phyloP scores from a whole-genome alignment of 1,139 yeast species.

The Candida labiduridarum region DNA sequence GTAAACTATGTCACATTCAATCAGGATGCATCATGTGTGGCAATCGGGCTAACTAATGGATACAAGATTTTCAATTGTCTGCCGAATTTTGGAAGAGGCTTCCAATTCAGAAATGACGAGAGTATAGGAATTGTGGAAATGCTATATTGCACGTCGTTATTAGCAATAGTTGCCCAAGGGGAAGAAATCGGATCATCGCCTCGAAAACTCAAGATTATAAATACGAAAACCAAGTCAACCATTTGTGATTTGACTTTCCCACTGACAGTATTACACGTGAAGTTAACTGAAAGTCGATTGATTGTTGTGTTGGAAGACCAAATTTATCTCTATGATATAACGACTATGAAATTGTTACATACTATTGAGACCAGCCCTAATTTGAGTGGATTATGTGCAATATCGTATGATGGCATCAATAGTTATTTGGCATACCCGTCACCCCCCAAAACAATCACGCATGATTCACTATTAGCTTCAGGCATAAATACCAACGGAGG shows the following conservation, averaged over 20 bases:
- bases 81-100: constrained; percentile 80
- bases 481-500: constrained; percentile 53
- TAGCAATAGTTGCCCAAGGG: constrained; percentile 87
- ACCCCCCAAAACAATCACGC: constrained; percentile 58
- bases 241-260: constrained; percentile 92
- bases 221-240: constrained; percentile 71
- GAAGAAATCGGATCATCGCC: constrained; percentile 83
- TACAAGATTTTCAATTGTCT: constrained; percentile 85
- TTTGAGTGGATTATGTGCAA: constrained; percentile 58
- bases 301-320: constrained; percentile 82
- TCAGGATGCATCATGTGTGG: constrained; percentile 87
- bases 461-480: constrained; percentile 43
- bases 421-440: constrained; percentile 87
- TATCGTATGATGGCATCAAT: constrained; percentile 64
- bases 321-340: constrained; percentile 84
- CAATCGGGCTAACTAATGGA: constrained; percentile 78
- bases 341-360: constrained; percentile 83
- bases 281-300: constrained; percentile 72
- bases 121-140: constrained; percentile 81
- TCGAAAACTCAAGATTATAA: constrained; percentile 75
- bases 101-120: constrained; percentile 49
- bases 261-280: constrained; percentile 74
- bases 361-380: constrained; percentile 86
- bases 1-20: constrained; percentile 76
- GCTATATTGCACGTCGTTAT: constrained; percentile 85